These are phyloP conservation scores for Barnettozyma wickerhamii DNA, from an alignment of 805 yeast genomes.

Conservation along the genomic window DNA sequence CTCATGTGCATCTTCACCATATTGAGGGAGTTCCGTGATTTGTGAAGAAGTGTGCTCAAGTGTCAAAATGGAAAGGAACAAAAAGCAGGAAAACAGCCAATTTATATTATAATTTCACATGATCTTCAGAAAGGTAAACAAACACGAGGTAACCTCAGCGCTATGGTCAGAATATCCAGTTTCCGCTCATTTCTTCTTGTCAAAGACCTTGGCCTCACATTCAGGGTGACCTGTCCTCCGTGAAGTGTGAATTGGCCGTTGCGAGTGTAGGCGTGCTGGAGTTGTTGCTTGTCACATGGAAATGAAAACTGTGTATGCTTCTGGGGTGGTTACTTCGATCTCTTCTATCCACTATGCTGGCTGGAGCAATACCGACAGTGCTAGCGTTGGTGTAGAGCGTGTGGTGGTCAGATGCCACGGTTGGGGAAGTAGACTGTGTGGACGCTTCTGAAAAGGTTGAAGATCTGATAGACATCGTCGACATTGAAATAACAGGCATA, in stretches of 20 bases:
- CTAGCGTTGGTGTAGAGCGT: conserved; percentile 55
- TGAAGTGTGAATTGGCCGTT: not conserved
- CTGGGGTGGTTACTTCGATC: conserved; percentile 14
- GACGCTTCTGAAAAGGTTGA: conserved; percentile 35
- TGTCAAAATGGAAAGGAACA: not conserved
- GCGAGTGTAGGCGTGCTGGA: conserved; percentile 16
- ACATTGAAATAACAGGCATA: conserved; percentile 30
- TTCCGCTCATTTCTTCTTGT: too few species aligned
- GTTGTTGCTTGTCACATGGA: conserved; percentile 16
- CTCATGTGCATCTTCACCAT: conserved; percentile 1
- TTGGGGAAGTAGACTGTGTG: conserved; percentile 32
- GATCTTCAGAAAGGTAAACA: not conserved
- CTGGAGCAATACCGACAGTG: conserved; percentile 68
- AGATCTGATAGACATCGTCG: conserved; percentile 32
- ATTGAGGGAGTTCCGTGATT: too few species aligned
- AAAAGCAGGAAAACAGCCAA: not conserved
- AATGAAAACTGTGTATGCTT: conserved; percentile 18
- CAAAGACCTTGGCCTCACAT: too few species aligned
- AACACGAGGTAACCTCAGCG: not conserved
- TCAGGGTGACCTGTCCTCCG: not conserved
- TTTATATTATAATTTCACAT: not conserved
- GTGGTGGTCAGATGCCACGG: conserved; percentile 31
- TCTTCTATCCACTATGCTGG: conserved; percentile 55
- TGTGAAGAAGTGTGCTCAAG: not conserved
- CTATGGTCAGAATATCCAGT: too few species aligned